These are phyloP conservation scores for Gonapodya prolifera DNA, from an alignment of 192 early-diverging fungal genomes.

Conservation along the genomic window DNA sequence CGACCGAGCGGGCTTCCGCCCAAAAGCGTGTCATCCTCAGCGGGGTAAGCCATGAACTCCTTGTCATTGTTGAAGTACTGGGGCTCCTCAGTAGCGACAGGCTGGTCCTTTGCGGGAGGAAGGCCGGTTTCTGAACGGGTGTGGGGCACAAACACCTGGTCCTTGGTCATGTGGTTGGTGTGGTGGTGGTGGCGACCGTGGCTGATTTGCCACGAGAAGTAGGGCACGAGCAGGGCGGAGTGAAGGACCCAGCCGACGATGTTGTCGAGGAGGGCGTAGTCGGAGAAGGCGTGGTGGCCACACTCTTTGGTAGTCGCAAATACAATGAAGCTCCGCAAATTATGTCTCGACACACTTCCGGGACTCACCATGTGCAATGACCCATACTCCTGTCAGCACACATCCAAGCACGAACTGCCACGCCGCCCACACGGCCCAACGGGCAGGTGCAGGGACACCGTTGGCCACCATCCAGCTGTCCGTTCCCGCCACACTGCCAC, in stretches of 20 bases:
- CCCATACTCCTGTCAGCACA: constrained; percentile 82
- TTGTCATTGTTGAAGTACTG: constrained; percentile 30
- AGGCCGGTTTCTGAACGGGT: constrained; percentile 48
- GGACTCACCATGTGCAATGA: constrained; percentile 29
- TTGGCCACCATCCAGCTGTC: not conserved
- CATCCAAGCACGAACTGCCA: constrained; percentile 81
- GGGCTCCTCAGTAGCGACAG: constrained; percentile 22
- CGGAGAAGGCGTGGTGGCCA: constrained; percentile 85
- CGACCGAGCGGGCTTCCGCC: constrained; percentile 63
- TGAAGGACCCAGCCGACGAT: constrained; percentile 81
- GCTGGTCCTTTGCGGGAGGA: constrained; percentile 21
- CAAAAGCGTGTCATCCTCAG: constrained; percentile 31
- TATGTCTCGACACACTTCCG: not conserved
- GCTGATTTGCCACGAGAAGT: constrained; percentile 81
- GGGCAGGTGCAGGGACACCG: not conserved
- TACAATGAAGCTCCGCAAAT: not conserved
- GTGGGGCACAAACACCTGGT: constrained; percentile 89
- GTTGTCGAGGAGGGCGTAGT: constrained; percentile 73
- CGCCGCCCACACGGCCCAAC: constrained; percentile 2
- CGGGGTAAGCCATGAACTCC: constrained; percentile 4
- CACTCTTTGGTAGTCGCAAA: constrained; percentile 42
- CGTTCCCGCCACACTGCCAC: not conserved
- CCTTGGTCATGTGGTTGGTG: constrained; percentile 77
- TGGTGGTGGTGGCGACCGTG: constrained; percentile 91
- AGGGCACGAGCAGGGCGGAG: constrained; percentile 80